Percentiles rank a stretch among this genome's conserved stretches.
Conservation (phyloP, 768 basidiomycete genomes). For the Leccinum boreale region DNA sequence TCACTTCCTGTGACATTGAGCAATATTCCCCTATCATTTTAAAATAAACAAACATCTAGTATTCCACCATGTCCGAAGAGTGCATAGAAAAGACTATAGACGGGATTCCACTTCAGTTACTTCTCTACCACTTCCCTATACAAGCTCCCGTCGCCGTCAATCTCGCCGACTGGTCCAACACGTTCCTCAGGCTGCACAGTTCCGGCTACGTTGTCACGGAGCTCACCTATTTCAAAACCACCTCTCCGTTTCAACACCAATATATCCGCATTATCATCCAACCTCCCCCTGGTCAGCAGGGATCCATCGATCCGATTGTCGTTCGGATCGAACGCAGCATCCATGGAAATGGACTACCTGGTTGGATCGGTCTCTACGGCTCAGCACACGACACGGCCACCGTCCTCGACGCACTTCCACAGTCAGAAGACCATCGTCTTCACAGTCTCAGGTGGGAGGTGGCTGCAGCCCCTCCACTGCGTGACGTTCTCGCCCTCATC, state of each 20-base stretch:
- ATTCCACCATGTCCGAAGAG: background rate
- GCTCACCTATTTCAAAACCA: background rate
- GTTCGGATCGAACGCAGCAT: background rate
- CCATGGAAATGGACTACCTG: background rate
- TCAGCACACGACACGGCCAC: background rate
- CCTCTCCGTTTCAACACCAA: background rate
- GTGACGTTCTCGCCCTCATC: background rate
- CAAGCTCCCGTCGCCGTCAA: background rate
- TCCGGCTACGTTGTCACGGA: background rate
- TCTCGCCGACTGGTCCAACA: background rate
- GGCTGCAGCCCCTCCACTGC: background rate
- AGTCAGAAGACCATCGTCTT: background rate
- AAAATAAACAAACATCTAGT: background rate
- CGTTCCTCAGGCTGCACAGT: background rate
- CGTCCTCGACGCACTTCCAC: background rate
- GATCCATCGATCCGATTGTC: background rate
- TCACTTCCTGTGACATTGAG: too few relatives aligned
- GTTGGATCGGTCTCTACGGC: background rate
- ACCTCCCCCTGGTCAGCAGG: background rate
- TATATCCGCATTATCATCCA: background rate
- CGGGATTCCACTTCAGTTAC: background rate
- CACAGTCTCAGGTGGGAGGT: background rate
- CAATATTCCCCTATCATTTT: background rate
- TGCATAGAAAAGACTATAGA: background rate
- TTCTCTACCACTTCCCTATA: background rate